These are phyloP conservation scores for Candida arabinofermentans DNA, from an alignment of 805 yeast genomes.

Conservation along the genomic window DNA sequence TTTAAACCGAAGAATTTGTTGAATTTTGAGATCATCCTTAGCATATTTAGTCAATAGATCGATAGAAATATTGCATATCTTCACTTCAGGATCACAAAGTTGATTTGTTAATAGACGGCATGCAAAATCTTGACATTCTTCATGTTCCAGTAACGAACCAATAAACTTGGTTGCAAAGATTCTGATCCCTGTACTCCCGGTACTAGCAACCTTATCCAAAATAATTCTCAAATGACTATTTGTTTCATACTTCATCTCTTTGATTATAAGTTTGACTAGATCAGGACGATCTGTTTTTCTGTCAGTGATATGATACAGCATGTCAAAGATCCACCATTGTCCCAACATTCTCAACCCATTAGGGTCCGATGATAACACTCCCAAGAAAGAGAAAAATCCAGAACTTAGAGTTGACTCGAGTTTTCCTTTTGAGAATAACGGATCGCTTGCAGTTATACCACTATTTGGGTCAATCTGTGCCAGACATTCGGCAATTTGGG, in stretches of 20 bases:
- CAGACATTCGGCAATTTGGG: constrained; percentile 85
- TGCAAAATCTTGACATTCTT: constrained; percentile 41
- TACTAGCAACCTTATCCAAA: constrained; percentile 58
- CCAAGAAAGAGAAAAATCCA: constrained; percentile 79
- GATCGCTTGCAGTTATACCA: constrained; percentile 69
- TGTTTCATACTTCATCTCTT: constrained; percentile 54
- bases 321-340: constrained; percentile 81
- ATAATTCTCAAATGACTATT: constrained; percentile 63
- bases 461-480: constrained; percentile 81
- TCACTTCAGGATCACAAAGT: constrained; percentile 60
- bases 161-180: constrained; percentile 53
- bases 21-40: constrained; percentile 40
- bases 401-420: constrained; percentile 60
- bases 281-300: constrained; percentile 51
- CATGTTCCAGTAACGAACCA: constrained; percentile 34
- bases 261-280: constrained; percentile 52
- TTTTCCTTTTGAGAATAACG: constrained; percentile 60
- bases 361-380: constrained; percentile 56
- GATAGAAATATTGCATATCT: constrained; percentile 55
- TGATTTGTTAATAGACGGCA: constrained; percentile 57
- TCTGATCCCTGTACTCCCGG: constrained; percentile 50
- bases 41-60: constrained; percentile 50
- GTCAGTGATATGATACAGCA: constrained; percentile 66
- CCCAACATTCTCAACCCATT: constrained; percentile 68
- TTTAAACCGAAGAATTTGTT: constrained; percentile 44